A percentile compares a stretch with the other conserved stretches of the same genome.
Conservation (phyloP, 2,329 filamentous ascomycete species). For the Penicillium sp. region DNA sequence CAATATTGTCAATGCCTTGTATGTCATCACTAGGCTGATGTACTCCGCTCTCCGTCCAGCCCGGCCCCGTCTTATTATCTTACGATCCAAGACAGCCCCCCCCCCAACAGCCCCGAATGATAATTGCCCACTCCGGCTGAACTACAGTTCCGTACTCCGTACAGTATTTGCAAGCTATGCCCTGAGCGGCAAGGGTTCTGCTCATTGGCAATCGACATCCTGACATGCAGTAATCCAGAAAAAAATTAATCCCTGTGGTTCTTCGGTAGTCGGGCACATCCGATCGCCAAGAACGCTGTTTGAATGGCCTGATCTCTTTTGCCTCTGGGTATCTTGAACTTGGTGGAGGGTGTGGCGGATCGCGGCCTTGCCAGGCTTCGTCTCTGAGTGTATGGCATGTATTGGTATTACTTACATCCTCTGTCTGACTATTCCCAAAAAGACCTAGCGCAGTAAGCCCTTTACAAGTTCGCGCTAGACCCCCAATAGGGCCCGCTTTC, state of each 20-base stretch:
- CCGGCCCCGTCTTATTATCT: background rate
- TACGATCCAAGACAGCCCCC: background rate
- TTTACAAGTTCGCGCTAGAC: background rate
- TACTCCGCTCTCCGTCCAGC: background rate
- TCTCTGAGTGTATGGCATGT: background rate
- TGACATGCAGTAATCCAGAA: too few relatives aligned
- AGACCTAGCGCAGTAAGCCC: background rate
- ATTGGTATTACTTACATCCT: background rate
- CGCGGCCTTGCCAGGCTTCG: background rate
- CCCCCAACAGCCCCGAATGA: background rate
- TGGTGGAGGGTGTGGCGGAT: background rate
- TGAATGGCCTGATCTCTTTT: background rate
- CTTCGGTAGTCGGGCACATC: background rate
- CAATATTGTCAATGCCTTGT: background rate
- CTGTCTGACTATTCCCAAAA: background rate
- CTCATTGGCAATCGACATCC: slow-evolving; percentile 1
- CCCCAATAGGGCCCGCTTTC: slow-evolving; percentile 4
- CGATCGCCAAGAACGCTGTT: background rate
- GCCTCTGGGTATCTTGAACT: background rate
- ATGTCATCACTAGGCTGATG: background rate
- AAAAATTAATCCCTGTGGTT: background rate
- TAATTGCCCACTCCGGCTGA: background rate
- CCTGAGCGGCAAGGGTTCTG: background rate
- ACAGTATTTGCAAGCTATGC: background rate
- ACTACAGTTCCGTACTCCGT: background rate